Base-by-base conservation (phyloP, 257 asterid genomes). In the Rhazya stricta region DNA sequence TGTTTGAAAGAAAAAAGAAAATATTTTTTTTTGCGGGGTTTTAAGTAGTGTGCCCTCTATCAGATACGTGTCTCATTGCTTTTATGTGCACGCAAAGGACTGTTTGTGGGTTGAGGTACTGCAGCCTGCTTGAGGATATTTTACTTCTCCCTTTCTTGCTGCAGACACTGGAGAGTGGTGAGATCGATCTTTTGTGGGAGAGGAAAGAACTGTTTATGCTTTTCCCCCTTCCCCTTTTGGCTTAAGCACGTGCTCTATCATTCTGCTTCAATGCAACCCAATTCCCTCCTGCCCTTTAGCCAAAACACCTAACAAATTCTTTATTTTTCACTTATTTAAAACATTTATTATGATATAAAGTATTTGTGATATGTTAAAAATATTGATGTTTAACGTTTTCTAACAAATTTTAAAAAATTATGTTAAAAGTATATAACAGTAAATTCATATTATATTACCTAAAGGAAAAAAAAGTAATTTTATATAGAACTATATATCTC, bases 141-240 rank as follows among this genome's bases (percentile, higher is more conserved):
- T 48, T n/a, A n/a, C n/a, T 48, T 21, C 45, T 46, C 39, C n/a
- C 63, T 19, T 6, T 37, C 43, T 13, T 19, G 30, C 36, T 7
- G 58, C 15, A 39, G 12, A 46, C 25, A 13, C 23, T 23, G 62
- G 37, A 4, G 32, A 66, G 19, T 21, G 46, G 25, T 37, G 2
- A 56, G 71, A 76, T 69, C 80, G 80, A 76, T 76, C 75, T 34
- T 43, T 42, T 67, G 27, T n/a, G 76, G 30, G 42, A 46, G 51
- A 62, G 5, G 36, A 39, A 23, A 13, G 16, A n/a, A 21, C 1
- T 46, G 43, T 6, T 21, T 6, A 1, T 37, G 3, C 9, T 66
- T 66, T 37, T 29, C 71, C 48, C 71, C 39, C 50, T 37, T 37
- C 18, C 23, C 6, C 58, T 9, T 36, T 37, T 66, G 21, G 46